These are phyloP conservation scores for Mollisiaceae sp. DNA, from an alignment of 2,329 filamentous ascomycete genomes.

Conservation along the genomic window DNA sequence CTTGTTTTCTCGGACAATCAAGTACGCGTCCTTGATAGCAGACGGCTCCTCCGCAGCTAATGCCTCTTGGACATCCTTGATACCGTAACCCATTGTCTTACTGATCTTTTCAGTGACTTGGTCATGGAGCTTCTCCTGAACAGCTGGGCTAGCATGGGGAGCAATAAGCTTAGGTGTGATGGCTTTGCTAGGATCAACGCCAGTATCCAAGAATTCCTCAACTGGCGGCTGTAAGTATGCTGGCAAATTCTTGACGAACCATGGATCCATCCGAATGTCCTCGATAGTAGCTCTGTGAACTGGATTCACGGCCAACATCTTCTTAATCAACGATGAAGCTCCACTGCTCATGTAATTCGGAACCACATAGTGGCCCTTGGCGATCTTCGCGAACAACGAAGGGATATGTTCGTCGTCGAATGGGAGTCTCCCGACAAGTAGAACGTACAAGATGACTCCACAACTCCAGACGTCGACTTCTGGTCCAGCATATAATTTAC, in stretches of 20 bases:
- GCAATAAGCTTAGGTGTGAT: conserved; percentile 84
- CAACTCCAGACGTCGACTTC: conserved; percentile 99
- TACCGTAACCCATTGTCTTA: conserved; percentile 97
- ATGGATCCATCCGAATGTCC: conserved; percentile 90
- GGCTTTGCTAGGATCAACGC: conserved; percentile 90
- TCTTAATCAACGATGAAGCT: conserved; percentile 81
- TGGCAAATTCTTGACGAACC: conserved; percentile 89
- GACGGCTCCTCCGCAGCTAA: conserved; percentile 91
- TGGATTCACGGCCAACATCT: conserved; percentile 94
- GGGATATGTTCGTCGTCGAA: conserved; percentile 99
- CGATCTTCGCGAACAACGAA: conserved; percentile 96
- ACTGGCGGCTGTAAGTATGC: conserved; percentile 85
- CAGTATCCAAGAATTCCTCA: conserved; percentile 92
- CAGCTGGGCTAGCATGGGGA: conserved; percentile 74
- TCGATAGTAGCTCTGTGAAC: conserved; percentile 93
- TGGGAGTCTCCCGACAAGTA: conserved; percentile 81
- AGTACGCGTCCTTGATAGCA: conserved; percentile 97
- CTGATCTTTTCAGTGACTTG: conserved; percentile 95
- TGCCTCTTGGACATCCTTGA: conserved; percentile 93
- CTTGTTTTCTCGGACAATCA: conserved; percentile 97
- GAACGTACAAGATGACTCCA: conserved; percentile 86
- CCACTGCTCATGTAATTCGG: conserved; percentile 89
- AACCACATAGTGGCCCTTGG: conserved; percentile 89
- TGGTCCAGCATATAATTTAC: conserved; percentile 94
- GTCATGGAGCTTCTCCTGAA: conserved; percentile 89